Base-by-base conservation (phyloP, 2,329 filamentous ascomycete species). In the Beauveria bassiana region DNA sequence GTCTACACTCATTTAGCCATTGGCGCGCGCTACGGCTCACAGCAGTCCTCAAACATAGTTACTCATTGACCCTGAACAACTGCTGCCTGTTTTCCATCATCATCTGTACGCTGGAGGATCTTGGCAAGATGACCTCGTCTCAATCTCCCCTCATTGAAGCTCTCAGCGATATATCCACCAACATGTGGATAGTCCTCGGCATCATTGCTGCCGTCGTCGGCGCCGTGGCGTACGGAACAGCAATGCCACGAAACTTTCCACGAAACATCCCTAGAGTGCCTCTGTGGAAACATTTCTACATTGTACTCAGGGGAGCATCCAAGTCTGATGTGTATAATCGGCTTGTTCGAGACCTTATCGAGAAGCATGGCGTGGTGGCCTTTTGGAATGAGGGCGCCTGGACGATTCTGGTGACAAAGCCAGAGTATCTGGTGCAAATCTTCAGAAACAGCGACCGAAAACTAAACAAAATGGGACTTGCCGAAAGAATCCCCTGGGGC, bases 181-280 rank as follows among this genome's bases (percentile, higher is more conserved):
- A 22, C 1, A 28, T 51, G 31, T 38, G 42, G 28, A 50, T 24
- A 8, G 22, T 22, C 7, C 20, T 59, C 16, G 45, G 31, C 16
- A 6, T 59, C 2, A 5, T 59, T 5, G 45, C 31, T 1, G 24
- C 18, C 24, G 10, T 50, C n/a, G 45, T 50, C 5, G n/a, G 47
- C 24, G 47, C 26, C 38, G 38, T 59, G 22, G 26, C 16, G 2
- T 61, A 61, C 31, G 40, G 24, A 14, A 49, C 59, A 0, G n/a
- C 59, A 3, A 52, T 61, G 40, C 59, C 59, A 7, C 43, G 26
- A 8, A 46, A 54, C 20, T 61, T 61, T 38, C 59, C 59, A 4
- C 49, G 40, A 7, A 54, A 61, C 12, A 54, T 61, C n/a, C 38
- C 59, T 1, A 12, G 20, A 10, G 43, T 61, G 3, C 43, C 59